phyloP scores from a whole-genome alignment of 192 early-diverging fungal species.

The Lobosporangium transversale region DNA sequence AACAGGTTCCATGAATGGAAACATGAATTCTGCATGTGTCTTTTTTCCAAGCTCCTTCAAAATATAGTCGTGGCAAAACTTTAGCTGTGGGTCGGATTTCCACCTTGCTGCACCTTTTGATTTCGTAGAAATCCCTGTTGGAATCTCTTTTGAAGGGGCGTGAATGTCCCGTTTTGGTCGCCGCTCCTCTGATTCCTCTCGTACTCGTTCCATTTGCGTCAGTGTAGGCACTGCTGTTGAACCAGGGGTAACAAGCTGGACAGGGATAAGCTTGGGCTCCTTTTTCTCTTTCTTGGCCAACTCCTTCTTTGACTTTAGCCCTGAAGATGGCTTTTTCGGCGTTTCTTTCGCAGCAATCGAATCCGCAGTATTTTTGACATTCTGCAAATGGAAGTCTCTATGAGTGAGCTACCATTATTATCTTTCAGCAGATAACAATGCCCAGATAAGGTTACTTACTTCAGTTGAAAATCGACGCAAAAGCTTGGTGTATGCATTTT shows the following conservation, averaged over 20 bases:
- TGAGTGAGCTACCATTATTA: conserved; percentile 7
- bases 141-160: conserved; percentile 61
- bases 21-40: conserved; percentile 72
- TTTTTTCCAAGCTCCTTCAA: conserved; percentile 76
- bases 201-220: not conserved
- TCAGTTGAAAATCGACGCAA: conserved; percentile 78
- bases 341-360: conserved; percentile 9
- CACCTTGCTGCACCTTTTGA: conserved; percentile 13
- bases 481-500: conserved; percentile 72
- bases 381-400: conserved; percentile 5
- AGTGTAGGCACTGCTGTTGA: conserved; percentile 4
- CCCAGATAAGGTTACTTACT: conserved; percentile 28
- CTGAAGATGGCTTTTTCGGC: conserved; percentile 16
- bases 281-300: conserved; percentile 34
- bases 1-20: conserved; percentile 86
- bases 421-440: not conserved
- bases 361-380: conserved; percentile 5
- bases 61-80: conserved; percentile 69
- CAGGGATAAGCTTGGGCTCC: conserved; percentile 24
- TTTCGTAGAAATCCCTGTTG: conserved; percentile 17
- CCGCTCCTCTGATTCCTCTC: conserved; percentile 53
- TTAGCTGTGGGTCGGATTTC: conserved; percentile 69
- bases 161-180: conserved; percentile 75
- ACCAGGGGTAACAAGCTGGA: conserved; percentile 18
- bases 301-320: conserved; percentile 36